phyloP scores from a whole-genome alignment of 2,329 filamentous ascomycete genomes.

The Botrytis galanthina region DNA sequence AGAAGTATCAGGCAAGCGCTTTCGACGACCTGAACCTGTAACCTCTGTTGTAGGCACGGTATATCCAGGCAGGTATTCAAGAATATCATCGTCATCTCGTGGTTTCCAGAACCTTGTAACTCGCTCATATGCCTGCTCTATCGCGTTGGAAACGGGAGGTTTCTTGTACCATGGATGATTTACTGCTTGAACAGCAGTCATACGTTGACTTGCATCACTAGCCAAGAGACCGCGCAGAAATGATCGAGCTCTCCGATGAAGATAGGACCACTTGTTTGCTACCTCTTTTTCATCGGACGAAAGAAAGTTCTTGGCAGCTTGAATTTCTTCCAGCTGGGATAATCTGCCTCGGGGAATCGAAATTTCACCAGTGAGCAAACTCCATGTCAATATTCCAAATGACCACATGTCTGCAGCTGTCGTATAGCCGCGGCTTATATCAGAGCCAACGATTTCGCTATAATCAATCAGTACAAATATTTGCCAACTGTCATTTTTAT shows the following conservation, averaged over 20 bases:
- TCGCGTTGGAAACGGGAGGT: conserved; percentile 29
- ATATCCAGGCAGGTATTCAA: conserved; percentile 30
- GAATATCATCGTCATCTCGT: conserved; percentile 26
- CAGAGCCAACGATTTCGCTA: conserved; percentile 28
- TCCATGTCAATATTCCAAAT: conserved; percentile 34
- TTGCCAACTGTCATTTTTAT: not conserved
- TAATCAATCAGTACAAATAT: not conserved
- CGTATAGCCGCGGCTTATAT: conserved; percentile 31
- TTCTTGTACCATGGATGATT: conserved; percentile 42
- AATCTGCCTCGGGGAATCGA: conserved; percentile 27
- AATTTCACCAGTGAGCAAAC: conserved; percentile 32
- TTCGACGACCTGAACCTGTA: conserved; percentile 18
- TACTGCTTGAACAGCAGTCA: conserved; percentile 39
- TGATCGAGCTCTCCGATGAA: conserved; percentile 27
- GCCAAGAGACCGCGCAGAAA: conserved; percentile 41
- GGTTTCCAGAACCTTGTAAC: conserved; percentile 34
- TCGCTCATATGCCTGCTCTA: conserved; percentile 32
- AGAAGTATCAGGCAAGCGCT: conserved; percentile 32
- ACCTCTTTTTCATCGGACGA: conserved; percentile 17
- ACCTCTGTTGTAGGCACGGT: not conserved
- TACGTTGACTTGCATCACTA: conserved; percentile 37
- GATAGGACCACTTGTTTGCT: conserved; percentile 23
- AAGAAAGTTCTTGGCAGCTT: conserved; percentile 26
- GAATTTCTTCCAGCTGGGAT: conserved; percentile 27
- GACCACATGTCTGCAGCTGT: conserved; percentile 38